phyloP scores from a whole-genome alignment of 2,329 filamentous ascomycete species.

The Claviceps citrina region DNA sequence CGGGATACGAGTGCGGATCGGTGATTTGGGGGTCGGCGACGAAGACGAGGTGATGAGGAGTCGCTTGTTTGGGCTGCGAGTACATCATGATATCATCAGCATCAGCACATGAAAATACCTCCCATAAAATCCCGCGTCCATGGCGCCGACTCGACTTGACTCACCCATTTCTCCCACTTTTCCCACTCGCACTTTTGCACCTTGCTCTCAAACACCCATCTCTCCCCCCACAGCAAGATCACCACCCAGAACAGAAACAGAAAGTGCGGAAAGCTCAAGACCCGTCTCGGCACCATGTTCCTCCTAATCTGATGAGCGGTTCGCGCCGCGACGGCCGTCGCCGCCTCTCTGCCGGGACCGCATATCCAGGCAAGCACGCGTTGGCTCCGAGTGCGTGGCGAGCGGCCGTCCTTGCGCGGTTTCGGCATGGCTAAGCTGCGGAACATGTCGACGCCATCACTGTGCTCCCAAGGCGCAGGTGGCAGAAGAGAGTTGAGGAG shows the following conservation, averaged over 20 bases:
- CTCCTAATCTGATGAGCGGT: conserved; percentile 14
- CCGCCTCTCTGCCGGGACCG: conserved; percentile 25
- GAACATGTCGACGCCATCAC: conserved; percentile 19
- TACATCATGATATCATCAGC: background rate
- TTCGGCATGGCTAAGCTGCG: conserved; percentile 4
- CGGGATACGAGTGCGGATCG: conserved; percentile 88
- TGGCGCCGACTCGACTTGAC: conserved; percentile 11
- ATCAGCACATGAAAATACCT: too few relatives aligned
- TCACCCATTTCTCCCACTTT: conserved; percentile 85
- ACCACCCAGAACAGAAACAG: conserved; percentile 61
- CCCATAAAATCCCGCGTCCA: too few relatives aligned
- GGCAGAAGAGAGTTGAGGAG: background rate
- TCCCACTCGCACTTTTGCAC: conserved; percentile 66
- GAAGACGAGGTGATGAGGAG: conserved; percentile 70
- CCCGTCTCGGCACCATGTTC: conserved; percentile 34
- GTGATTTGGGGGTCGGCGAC: conserved; percentile 85
- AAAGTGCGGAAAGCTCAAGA: conserved; percentile 49
- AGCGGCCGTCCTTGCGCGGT: conserved; percentile 3
- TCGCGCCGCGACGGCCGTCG: conserved; percentile 16
- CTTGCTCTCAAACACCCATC: conserved; percentile 56
- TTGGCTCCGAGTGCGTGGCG: conserved; percentile 1
- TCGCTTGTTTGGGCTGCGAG: conserved; percentile 56
- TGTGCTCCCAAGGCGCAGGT: conserved; percentile 1
- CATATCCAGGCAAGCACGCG: conserved; percentile 20
- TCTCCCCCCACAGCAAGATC: conserved; percentile 72